Percentiles rank a stretch among this genome's conserved stretches.
phyloP scores from a whole-genome alignment of 2,329 filamentous ascomycete species.

The Lanzia echinophila region DNA sequence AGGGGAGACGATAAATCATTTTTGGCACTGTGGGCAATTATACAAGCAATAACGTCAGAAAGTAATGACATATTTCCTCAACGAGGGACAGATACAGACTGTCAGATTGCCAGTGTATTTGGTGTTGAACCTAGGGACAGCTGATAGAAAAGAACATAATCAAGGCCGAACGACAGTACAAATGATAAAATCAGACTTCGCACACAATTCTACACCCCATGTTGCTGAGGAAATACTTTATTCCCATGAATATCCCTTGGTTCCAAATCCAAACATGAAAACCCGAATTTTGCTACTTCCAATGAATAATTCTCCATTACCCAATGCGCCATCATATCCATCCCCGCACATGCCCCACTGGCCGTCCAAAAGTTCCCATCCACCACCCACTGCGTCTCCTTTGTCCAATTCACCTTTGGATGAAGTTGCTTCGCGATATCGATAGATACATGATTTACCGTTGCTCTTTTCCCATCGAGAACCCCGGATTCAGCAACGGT shows the following conservation, averaged over 20 bases:
- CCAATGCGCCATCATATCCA: constrained; percentile 30
- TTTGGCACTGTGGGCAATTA: too few relatives aligned
- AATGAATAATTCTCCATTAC: constrained; percentile 19
- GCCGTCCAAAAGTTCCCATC: constrained; percentile 43
- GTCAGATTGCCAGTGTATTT: too few relatives aligned
- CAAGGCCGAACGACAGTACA: too few relatives aligned
- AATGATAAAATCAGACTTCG: too few relatives aligned
- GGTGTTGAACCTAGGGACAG: too few relatives aligned
- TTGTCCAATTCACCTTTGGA: constrained; percentile 39
- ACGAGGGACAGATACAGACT: too few relatives aligned
- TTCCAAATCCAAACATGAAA: constrained; percentile 20
- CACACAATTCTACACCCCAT: background rate
- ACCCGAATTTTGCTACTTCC: constrained; percentile 15
- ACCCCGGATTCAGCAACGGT: constrained; percentile 32
- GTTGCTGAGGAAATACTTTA: constrained; percentile 11
- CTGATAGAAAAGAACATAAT: too few relatives aligned
- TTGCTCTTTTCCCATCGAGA: constrained; percentile 38
- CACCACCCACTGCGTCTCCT: constrained; percentile 37
- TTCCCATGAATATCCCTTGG: constrained; percentile 31
- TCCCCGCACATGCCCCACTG: constrained; percentile 39
- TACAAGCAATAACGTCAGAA: too few relatives aligned
- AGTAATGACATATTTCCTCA: too few relatives aligned
- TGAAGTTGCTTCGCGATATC: constrained; percentile 27
- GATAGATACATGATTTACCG: constrained; percentile 35
- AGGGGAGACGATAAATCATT: too few relatives aligned